A percentile compares a stretch with the other conserved stretches of the same genome.
phyloP scores from a whole-genome alignment of 2,329 filamentous ascomycete species.

The Diatrype stigma region DNA sequence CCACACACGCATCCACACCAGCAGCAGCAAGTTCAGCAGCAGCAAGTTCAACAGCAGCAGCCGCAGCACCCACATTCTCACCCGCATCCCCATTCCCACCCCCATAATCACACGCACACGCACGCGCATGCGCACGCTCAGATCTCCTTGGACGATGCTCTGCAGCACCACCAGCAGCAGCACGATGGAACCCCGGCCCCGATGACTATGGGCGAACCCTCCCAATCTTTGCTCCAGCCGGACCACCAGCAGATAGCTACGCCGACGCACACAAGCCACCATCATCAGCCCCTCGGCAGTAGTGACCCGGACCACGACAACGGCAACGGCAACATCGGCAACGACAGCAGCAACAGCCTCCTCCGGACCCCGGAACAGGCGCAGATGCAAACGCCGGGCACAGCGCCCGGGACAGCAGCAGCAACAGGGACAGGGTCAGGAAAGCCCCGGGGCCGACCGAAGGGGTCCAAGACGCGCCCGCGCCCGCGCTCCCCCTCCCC shows the following conservation, averaged over 20 bases:
- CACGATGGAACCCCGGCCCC: slow-evolving; percentile 1
- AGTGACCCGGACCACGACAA: neutral
- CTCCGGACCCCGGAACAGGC: neutral
- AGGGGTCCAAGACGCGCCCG: neutral
- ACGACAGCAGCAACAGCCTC: neutral
- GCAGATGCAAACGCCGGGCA: neutral
- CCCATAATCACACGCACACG: neutral
- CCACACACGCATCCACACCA: slow-evolving; percentile 3
- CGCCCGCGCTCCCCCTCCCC: slow-evolving; percentile 3
- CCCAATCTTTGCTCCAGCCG: neutral
- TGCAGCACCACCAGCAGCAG: slow-evolving; percentile 3
- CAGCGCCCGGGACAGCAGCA: neutral
- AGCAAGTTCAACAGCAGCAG: neutral
- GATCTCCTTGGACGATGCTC: neutral
- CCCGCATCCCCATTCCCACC: slow-evolving; percentile 1
- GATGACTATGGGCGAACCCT: neutral
- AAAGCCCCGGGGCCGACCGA: neutral
- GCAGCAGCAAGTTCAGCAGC: no score
- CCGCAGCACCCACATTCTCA: slow-evolving; percentile 7
- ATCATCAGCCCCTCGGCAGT: no score
- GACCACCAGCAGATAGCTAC: neutral
- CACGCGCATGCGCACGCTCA: slow-evolving; percentile 3
- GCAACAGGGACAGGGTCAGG: neutral
- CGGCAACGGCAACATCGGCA: neutral
- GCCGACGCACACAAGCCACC: neutral